Base-by-base conservation (phyloP, 805 yeast genomes). In the Candida namnaoensis region DNA sequence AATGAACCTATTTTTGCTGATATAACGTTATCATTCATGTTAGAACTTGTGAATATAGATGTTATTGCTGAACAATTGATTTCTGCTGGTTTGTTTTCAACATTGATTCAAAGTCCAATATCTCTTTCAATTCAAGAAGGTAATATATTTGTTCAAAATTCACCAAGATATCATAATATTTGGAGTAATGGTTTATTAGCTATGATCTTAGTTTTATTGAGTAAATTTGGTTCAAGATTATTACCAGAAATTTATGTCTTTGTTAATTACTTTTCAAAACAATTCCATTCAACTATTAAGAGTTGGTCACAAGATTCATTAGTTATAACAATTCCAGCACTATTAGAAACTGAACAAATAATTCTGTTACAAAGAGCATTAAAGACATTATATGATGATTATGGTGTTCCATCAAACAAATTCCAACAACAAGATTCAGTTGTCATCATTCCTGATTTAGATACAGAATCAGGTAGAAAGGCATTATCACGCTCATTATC, bases 161-260 rank as follows among this genome's bases (percentile, higher is more conserved):
- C 75, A 4, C 72, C 85, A 0, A 72, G 74, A 38, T 61, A 84
- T 44, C 91, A 88, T 57, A 71, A 74, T 40, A 65, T 85, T n/a
- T 90, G 97, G 97, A 73, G 78, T n/a, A 78, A 81, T 52, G 95
- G 96, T 1, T 61, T 90, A 14, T 65, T 90, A 28, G 80, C 93
- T 0, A 74, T 86, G 5, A 63, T 83, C 19, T 62, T 86, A 39
- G 65, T 75, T 1, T 60, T 86, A 13, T 54, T 87, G 34, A 69
- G 79, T 26, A 73, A 71, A 38, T 75, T 88, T 44, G 91, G 91
- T 1, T 71, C 71, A 1, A 68, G 76, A 36, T 66, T 82, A 2
- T 49, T 82, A 1, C 79, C 87, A 3, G 93, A 87, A 43, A 62
- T 79, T 7, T 72, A 82, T 44, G 63, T 76, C 37, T 83, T 87